These are phyloP conservation scores for Aristolochia contorta DNA, from an alignment of 164 flowering plant genomes.

Conservation along the genomic window DNA sequence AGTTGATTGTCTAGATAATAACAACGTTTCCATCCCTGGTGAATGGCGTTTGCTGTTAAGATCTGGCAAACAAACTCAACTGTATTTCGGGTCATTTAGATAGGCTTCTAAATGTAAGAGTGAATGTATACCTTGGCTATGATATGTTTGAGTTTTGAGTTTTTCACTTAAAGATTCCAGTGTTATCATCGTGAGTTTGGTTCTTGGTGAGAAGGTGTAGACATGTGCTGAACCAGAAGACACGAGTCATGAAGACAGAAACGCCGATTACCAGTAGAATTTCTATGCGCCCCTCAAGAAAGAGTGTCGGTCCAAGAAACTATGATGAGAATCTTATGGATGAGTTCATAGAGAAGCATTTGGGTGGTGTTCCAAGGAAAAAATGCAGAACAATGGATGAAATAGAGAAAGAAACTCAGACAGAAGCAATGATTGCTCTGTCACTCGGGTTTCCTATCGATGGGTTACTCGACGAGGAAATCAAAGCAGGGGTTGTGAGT, in stretches of 20 bases:
- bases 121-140: no score
- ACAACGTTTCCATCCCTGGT: no score
- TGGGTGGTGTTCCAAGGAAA: conserved; percentile 52
- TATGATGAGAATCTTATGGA: conserved; percentile 79
- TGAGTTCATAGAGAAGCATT: conserved; percentile 62
- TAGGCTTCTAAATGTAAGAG: no score
- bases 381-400: conserved; percentile 44
- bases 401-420: conserved; percentile 82
- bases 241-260: conserved; percentile 23
- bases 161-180: no score
- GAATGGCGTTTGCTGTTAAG: no score
- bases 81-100: no score
- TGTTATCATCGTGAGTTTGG: not conserved
- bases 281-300: conserved; percentile 49
- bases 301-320: conserved; percentile 32
- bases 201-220: not conserved
- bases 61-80: no score
- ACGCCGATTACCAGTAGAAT: conserved; percentile 20
- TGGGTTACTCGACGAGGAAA: conserved; percentile 67
- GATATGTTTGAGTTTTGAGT: no score
- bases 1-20: no score
- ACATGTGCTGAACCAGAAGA: not conserved
- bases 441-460: conserved; percentile 90
- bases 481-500: conserved; percentile 64
- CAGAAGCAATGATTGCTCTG: conserved; percentile 83